Conservation (phyloP, 164 flowering plant species). For the Vitis cinerea region DNA sequence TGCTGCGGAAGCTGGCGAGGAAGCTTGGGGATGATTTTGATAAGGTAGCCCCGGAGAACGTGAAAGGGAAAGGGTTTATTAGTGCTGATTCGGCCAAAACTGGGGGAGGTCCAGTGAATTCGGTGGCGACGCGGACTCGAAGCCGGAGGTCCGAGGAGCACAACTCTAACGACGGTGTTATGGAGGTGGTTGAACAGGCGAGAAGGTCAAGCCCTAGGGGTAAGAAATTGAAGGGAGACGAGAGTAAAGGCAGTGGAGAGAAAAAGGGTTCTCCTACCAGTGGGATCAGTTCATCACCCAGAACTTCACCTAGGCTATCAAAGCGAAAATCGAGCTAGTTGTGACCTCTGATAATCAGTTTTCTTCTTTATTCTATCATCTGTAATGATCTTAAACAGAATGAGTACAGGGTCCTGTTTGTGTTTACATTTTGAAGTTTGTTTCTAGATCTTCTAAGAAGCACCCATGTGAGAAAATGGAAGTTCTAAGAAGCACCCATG, state of each 20-base stretch:
- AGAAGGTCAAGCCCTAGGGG: not conserved
- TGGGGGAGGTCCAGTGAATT: not conserved
- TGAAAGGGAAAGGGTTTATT: not conserved
- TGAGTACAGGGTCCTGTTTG: not conserved
- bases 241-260: not conserved
- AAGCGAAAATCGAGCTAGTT: constrained; percentile 12
- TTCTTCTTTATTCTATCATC: not conserved
- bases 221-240: constrained; percentile 3
- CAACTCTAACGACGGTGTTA: not conserved
- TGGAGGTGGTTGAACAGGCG: constrained; percentile 13
- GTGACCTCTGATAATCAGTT: not conserved
- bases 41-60: constrained; percentile 27
- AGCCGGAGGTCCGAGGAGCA: constrained; percentile 11
- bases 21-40: constrained; percentile 50
- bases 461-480: not conserved
- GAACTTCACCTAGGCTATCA: constrained; percentile 39
- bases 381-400: not conserved
- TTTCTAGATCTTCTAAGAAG: not conserved
- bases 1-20: constrained; percentile 32
- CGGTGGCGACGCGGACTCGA: constrained; percentile 17
- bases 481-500: not conserved
- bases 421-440: not conserved
- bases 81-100: not conserved
- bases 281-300: constrained; percentile 35
- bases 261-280: not conserved